A percentile compares a stretch with the other conserved stretches of the same genome.
Evolutionary conservation across 2,329 filamentous ascomycete genomes (phyloP).

Genomic region (Trichoderma arundinaceum): DNA sequence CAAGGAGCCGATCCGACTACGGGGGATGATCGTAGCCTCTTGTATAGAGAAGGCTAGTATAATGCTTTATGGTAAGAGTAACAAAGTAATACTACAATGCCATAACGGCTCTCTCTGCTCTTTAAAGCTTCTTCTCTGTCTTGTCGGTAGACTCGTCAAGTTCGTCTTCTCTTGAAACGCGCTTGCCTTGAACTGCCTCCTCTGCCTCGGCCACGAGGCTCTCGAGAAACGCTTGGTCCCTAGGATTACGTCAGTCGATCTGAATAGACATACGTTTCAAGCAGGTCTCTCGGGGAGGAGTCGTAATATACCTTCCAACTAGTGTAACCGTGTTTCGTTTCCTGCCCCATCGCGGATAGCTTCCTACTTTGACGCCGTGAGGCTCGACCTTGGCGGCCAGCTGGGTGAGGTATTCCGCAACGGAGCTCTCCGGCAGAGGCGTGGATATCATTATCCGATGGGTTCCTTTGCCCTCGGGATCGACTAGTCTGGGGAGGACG

Average conservation of each 20-base stretch:
- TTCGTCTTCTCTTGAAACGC: constrained; percentile 73
- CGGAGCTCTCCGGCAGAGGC: constrained; percentile 81
- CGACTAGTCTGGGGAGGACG: constrained; percentile 71
- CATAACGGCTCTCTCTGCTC: neutral
- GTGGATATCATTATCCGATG: constrained; percentile 83
- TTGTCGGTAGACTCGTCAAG: constrained; percentile 56
- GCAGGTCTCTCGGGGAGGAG: neutral
- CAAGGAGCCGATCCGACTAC: neutral
- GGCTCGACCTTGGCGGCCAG: constrained; percentile 75
- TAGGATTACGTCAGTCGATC: constrained; percentile 38
- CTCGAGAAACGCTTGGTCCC: constrained; percentile 78
- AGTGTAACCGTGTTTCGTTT: constrained; percentile 87
- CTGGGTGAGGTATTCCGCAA: constrained; percentile 82
- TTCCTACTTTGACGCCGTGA: constrained; percentile 88
- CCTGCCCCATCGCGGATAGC: constrained; percentile 92
- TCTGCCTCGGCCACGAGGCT: constrained; percentile 79
- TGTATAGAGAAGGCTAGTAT: neutral
- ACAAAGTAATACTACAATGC: neutral
- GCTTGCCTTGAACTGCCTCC: constrained; percentile 73
- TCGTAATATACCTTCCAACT: constrained; percentile 62
- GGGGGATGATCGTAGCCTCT: no score
- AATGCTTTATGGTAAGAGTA: neutral
- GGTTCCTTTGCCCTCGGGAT: constrained; percentile 82
- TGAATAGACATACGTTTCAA: neutral
- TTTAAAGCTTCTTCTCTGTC: constrained; percentile 22